Evolutionary conservation across 1,139 yeast species (phyloP).

Genomic region (Candida sp.): DNA sequence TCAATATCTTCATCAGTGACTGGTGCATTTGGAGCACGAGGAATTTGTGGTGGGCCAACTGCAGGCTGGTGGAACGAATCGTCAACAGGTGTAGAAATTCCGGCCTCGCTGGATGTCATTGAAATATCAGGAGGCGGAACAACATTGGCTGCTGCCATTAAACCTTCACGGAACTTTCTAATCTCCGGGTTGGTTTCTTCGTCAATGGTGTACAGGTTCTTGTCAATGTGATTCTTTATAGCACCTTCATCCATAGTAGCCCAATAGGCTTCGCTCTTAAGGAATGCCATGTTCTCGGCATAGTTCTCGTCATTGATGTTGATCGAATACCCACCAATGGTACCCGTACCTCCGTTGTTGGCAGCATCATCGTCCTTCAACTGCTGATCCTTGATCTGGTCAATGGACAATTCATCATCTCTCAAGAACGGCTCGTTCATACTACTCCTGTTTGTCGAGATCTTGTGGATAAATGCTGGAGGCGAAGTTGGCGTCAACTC

Average conservation of each 20-base stretch:
- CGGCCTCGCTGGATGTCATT: background rate
- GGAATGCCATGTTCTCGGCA: conserved; percentile 38
- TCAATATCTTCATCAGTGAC: conserved; percentile 9
- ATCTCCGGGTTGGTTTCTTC: conserved; percentile 2
- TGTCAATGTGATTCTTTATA: conserved; percentile 7
- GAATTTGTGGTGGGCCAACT: background rate
- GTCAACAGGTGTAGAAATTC: background rate
- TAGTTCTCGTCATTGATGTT: conserved; percentile 1
- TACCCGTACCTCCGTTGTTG: conserved; percentile 18
- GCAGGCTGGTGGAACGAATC: background rate
- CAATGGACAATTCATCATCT: conserved; percentile 49
- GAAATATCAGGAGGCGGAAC: background rate
- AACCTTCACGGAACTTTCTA: background rate
- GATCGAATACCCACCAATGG: conserved; percentile 8
- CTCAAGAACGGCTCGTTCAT: conserved; percentile 38
- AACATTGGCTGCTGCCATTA: background rate
- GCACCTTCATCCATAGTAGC: conserved; percentile 24
- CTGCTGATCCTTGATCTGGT: conserved; percentile 47
- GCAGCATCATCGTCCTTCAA: conserved; percentile 27
- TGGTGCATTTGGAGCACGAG: background rate
- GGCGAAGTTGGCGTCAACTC: conserved; percentile 20
- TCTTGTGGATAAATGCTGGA: conserved; percentile 13
- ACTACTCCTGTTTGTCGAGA: background rate
- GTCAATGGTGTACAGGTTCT: conserved; percentile 3
- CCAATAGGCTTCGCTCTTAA: conserved; percentile 38